Conservation (phyloP, 202 grass and related monocot genomes). For the Panicum virgatum region DNA sequence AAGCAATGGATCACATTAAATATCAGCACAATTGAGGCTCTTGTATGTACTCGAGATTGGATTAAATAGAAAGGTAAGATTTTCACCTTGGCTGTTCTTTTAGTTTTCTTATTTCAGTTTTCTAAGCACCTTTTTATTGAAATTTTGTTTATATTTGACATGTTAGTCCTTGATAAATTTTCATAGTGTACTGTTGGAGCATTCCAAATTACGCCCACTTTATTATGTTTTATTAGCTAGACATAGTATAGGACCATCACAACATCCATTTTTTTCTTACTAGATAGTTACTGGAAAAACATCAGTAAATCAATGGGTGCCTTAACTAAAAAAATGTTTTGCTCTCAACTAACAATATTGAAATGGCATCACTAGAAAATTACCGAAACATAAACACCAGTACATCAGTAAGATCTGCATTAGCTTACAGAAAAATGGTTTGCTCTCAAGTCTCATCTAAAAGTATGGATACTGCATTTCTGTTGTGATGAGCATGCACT, state of each 20-base stretch:
- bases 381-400: too few relatives aligned
- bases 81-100: constrained; percentile 1
- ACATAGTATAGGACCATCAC: neutral
- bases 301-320: neutral
- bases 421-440: too few relatives aligned
- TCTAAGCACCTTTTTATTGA: constrained; percentile 13
- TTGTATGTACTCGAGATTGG: constrained; percentile 59
- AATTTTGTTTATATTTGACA: neutral
- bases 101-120: constrained; percentile 6
- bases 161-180: constrained; percentile 10
- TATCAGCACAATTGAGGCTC: constrained; percentile 59
- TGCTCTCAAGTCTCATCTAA: too few relatives aligned
- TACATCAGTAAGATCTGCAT: too few relatives aligned
- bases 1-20: constrained; percentile 54
- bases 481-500: neutral
- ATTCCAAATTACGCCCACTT: neutral
- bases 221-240: constrained; percentile 13
- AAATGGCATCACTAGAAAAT: neutral
- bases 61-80: constrained; percentile 39
- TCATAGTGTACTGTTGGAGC: neutral
- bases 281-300: neutral
- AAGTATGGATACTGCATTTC: too few relatives aligned
- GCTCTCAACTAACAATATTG: constrained; percentile 1
- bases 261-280: neutral
- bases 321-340: neutral